phyloP scores from a whole-genome alignment of 345 rosid species.

The Anacardium occidentale region DNA sequence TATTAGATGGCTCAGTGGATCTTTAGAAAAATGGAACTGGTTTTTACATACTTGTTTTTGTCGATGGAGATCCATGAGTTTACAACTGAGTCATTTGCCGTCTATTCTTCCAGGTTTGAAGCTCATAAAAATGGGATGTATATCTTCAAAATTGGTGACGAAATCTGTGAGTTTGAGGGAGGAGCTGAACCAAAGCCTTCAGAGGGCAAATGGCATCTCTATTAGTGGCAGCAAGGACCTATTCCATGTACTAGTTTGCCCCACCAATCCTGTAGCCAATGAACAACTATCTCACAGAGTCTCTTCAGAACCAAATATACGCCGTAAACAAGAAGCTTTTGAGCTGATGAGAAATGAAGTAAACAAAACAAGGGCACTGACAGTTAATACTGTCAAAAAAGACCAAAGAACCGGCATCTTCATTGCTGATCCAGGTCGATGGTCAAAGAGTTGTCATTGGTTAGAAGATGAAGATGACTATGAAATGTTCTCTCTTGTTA shows the following conservation, averaged over 20 bases:
- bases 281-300: conserved; percentile 4
- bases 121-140: conserved; percentile 39
- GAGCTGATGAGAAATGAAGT: background rate
- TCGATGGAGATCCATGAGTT: background rate
- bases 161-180: conserved; percentile 33
- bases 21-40: background rate
- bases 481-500: background rate
- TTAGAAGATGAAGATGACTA: conserved; percentile 5
- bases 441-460: conserved; percentile 34
- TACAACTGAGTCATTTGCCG: background rate
- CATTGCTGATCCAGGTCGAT: conserved; percentile 13
- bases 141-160: conserved; percentile 36
- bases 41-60: too few species aligned
- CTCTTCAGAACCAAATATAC: conserved; percentile 9
- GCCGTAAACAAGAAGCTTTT: background rate
- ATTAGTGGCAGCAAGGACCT: conserved; percentile 15
- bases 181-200: conserved; percentile 25
- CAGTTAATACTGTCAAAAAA: conserved; percentile 14
- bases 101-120: background rate
- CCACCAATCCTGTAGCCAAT: conserved; percentile 8
- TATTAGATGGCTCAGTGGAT: too few species aligned
- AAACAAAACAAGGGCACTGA: conserved; percentile 1
- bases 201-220: conserved; percentile 20
- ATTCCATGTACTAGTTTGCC: conserved; percentile 22
- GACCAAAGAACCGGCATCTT: background rate